Base-by-base conservation (phyloP, 306 rosid genomes). In the Morella rubra region DNA sequence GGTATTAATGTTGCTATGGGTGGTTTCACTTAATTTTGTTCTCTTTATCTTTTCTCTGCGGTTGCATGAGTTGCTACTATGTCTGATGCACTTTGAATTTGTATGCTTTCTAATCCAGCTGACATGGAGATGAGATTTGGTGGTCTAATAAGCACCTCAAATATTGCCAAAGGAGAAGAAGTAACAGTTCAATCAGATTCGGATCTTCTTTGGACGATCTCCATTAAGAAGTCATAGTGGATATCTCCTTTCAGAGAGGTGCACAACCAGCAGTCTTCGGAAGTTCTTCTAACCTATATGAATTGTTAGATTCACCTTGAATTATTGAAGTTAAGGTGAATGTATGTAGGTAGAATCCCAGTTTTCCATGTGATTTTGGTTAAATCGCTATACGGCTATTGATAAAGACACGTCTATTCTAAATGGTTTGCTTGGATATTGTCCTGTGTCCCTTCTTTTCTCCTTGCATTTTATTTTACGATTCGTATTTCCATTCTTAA, bases 161-260 rank as follows among this genome's bases (percentile, higher is more conserved):
- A 92, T 81, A 74, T 91, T 15, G 93, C 88, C 47, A 78, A 83
- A 69, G 93, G 73, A 44, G 99, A 91, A 61, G 85, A 82, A 77
- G 81, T 92, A 53, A 87, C 92, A 40, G 98, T 92, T 64, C 89
- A 78, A 76, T 96, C 99, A 24, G 97, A 91, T 83, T 65, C 99
- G 14, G 97, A 96, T 89, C 98, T 96, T 77, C 92, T 96, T 15
- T 96, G 98, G 99, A 96, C 99, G 40, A 86, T 91, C 73, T 89
- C 93, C 55, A 79, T 92, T 71, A 89, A 96, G 86, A 87, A 80
- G 83, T 83, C 9, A 13, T 84, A 84, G 83, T 13, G 20, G 6
- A 41, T 16, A 44, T 16, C 49, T 44, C 44, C 77, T 58, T 79
- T 77, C 74, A 72, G 80, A 73, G 78, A 77, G 71, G 61, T 12